Base-by-base conservation (phyloP, 768 basidiomycete species). In the Clitopilus passeckerianus region DNA sequence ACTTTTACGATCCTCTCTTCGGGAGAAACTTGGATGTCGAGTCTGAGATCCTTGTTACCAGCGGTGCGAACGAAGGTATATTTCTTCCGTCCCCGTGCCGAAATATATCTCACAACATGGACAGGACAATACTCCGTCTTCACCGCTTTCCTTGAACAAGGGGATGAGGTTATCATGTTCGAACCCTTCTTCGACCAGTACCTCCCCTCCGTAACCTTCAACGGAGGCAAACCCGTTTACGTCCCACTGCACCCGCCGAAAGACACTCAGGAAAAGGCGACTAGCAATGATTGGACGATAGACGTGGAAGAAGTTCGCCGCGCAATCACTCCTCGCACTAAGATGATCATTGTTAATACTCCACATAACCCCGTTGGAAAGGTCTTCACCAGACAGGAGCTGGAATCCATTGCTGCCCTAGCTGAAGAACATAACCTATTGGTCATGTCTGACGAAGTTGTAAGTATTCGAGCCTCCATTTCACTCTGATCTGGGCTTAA, bases 311-410 rank as follows among this genome's bases (percentile, higher is more conserved):
- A 98, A 74, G 77, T 99, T 54, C 82, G 89, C 68, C 14, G 37
- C 27, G 87, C 97, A 10, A 82, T 98, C 68, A 94, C 94, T 5
- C 83, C 92, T 10, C 87, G 89, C 55, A 89, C 95, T 6, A 99
- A 98, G 73, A 91, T 95, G 73, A 93, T 98, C 63, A 91, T 97
- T 64, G 78, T 97, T 65, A 98, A 97, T 73, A 98, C 96, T 1
- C 94, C 95, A 6, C 95, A 98, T 74, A 98, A 98, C 72, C 97
- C 97, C 22, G 84, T 98, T n/a, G 97, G 97, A 53, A 99, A 99
- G 73, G 93, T 98, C 34, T 98, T 97, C 71, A 90, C 87, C 6
- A 82, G 81, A 59, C 68, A 80, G 53, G 97, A 99, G 71, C 81
- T 99, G 1, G 86, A 91, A 63, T 77, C 82, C 56, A 93, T 99